A percentile compares a stretch with the other conserved stretches of the same genome.
These are phyloP conservation scores for Colletotrichum eleusines DNA, from an alignment of 2,329 filamentous ascomycete genomes.

Conservation along the genomic window DNA sequence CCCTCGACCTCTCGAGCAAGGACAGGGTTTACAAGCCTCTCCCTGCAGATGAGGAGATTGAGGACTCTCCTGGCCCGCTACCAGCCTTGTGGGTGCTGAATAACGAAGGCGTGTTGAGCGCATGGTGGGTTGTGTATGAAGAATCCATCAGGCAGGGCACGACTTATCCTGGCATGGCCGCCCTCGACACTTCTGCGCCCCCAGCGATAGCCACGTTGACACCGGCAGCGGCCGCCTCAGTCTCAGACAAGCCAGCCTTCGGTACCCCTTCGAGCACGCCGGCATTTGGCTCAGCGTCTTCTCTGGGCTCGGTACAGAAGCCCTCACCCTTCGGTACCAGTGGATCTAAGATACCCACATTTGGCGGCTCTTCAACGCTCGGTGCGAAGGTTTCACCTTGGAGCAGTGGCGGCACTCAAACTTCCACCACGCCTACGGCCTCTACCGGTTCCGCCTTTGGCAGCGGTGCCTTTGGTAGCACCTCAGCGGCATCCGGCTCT, in stretches of 20 bases:
- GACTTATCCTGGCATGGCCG: constrained; percentile 77
- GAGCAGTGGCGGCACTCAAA: constrained; percentile 49
- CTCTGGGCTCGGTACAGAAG: constrained; percentile 56
- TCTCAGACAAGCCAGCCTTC: constrained; percentile 43
- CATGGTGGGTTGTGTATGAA: constrained; percentile 94
- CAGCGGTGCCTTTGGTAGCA: constrained; percentile 57
- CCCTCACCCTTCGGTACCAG: constrained; percentile 43
- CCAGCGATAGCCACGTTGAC: constrained; percentile 43
- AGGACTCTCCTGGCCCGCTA: constrained; percentile 82
- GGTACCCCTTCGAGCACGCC: constrained; percentile 44
- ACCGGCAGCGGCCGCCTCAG: constrained; percentile 38
- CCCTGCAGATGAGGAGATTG: constrained; percentile 79
- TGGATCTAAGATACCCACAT: constrained; percentile 53
- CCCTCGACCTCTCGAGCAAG: constrained; percentile 85
- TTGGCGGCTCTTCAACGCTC: constrained; percentile 62
- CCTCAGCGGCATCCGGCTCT: constrained; percentile 53
- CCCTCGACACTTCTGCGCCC: constrained; percentile 48
- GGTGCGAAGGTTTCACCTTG: constrained; percentile 66
- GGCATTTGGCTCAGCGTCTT: constrained; percentile 44
- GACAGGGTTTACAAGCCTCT: constrained; percentile 85
- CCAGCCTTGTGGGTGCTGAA: constrained; percentile 89
- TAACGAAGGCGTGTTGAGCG: constrained; percentile 84
- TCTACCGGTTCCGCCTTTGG: constrained; percentile 56
- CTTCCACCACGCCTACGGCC: constrained; percentile 41
- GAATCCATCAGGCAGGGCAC: constrained; percentile 83